These are phyloP conservation scores for Apostasia ramifera DNA, from an alignment of 106 monocot species.

Conservation along the genomic window DNA sequence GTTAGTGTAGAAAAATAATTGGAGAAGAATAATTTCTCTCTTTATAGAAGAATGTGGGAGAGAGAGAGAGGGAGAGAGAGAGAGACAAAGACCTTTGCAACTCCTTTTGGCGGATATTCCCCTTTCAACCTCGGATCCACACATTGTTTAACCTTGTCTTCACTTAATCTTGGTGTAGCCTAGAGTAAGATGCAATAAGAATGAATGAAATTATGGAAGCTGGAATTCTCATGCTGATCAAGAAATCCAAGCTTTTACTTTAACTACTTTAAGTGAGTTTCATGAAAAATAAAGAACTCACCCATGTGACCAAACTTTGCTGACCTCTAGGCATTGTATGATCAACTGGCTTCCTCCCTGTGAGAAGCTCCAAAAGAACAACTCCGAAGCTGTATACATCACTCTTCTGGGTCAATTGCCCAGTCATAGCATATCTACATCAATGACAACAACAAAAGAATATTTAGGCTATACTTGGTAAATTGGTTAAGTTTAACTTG, in stretches of 20 bases:
- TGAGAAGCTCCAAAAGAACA: conserved; percentile 22
- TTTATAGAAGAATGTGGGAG: too few species aligned
- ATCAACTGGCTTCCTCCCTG: conserved; percentile 21
- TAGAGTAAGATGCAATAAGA: background rate
- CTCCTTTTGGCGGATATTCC: conserved; percentile 34
- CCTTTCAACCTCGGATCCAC: conserved; percentile 43
- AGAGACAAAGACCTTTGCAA: conserved; percentile 12
- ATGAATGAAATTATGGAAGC: background rate
- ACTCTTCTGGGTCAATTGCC: conserved; percentile 15
- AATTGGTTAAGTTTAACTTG: too few species aligned
- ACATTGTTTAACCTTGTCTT: conserved; percentile 50
- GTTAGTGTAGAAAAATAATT: background rate
- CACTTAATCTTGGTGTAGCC: conserved; percentile 51
- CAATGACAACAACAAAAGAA: too few species aligned
- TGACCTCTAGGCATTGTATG: conserved; percentile 22
- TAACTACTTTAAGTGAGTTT: background rate
- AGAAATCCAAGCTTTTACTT: background rate
- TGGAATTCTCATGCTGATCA: background rate
- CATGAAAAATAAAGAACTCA: background rate
- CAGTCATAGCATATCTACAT: conserved; percentile 17
- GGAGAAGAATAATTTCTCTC: background rate
- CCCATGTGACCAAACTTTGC: conserved; percentile 25
- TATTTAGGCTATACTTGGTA: too few species aligned
- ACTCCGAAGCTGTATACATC: conserved; percentile 26
- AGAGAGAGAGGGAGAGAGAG: too few species aligned